Evolutionary conservation across 2,329 filamentous ascomycete species (phyloP).

Genomic region (Monosporascus sp.): DNA sequence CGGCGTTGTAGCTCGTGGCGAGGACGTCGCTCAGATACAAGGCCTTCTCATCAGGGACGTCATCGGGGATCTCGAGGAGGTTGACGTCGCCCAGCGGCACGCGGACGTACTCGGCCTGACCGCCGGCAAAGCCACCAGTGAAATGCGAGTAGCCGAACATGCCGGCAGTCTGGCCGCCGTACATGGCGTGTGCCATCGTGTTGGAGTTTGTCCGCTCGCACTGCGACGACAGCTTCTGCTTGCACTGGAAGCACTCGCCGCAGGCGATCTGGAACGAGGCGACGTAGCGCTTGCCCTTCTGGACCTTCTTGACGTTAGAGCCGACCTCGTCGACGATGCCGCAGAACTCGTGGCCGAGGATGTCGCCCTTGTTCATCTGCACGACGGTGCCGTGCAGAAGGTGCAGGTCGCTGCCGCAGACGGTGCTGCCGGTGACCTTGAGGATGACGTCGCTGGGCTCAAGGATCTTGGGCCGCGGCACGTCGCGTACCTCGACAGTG

Average conservation of each 20-base stretch:
- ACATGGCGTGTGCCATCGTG: slow-evolving; percentile 66
- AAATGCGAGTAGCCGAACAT: slow-evolving; percentile 74
- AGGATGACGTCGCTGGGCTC: slow-evolving; percentile 74
- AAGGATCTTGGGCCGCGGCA: slow-evolving; percentile 64
- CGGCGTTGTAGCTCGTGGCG: slow-evolving; percentile 72
- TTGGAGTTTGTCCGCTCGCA: slow-evolving; percentile 78
- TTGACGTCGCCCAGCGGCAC: slow-evolving; percentile 79
- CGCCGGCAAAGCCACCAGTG: slow-evolving; percentile 80
- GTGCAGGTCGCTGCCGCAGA: slow-evolving; percentile 56
- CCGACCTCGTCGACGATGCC: slow-evolving; percentile 53
- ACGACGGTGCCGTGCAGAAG: slow-evolving; percentile 52
- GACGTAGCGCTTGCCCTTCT: slow-evolving; percentile 66
- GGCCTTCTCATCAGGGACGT: slow-evolving; percentile 78
- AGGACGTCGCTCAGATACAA: slow-evolving; percentile 79
- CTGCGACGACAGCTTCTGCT: slow-evolving; percentile 70
- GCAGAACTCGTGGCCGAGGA: slow-evolving; percentile 60
- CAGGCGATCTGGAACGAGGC: slow-evolving; percentile 82
- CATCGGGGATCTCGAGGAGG: slow-evolving; percentile 69
- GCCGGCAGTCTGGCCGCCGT: slow-evolving; percentile 69
- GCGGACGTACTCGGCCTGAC: slow-evolving; percentile 80
- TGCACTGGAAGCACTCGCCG: slow-evolving; percentile 69
- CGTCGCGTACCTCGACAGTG: slow-evolving; percentile 62
- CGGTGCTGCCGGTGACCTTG: slow-evolving; percentile 62
- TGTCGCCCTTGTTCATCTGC: slow-evolving; percentile 58
- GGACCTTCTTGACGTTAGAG: slow-evolving; percentile 43